Base-by-base conservation (phyloP, 352 stramenopile species). In the Aphanomyces stellatus region DNA sequence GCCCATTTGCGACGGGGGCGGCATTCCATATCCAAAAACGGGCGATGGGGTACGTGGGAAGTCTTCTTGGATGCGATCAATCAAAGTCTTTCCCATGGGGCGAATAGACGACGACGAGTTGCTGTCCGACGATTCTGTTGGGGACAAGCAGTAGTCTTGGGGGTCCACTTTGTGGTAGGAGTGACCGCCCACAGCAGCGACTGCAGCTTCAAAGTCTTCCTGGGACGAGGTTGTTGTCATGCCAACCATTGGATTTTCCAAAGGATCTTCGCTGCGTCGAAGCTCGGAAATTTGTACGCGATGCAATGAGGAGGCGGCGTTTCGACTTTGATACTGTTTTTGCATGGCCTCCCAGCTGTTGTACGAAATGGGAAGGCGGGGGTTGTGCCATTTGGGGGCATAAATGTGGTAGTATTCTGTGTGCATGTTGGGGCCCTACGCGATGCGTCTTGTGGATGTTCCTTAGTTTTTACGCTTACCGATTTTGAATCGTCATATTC, bases 21-120 rank as follows among this genome's bases (percentile, higher is more conserved):
- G n/a, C 22, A 63, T 48, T 13, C 55, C 28, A 22, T 76, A 64
- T 19, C 35, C 80, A 43, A 85, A 91, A 28, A 86, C 78, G 0
- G 75, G 81, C 1, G 80, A 88, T 55, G 85, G 85, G 0, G 79
- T 90, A 25, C 82, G 73, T 15, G 84, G 79, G 30, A 93, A 91
- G 51, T 91, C 84, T 65, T 90, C 82, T 76, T 93, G 80, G 25
- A 92, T 88, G 40, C 81, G 81, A 55, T 88, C 82, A 35, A 91
- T 79, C 28, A 90, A 71, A 0, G 82, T 57, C 28, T 66, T 71
- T 27, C 37, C 66, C 4, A 68, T n/a, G 13, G 62, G 53, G 7
- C 48, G 60, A 37, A 46, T 17, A 19, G 43, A 56, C 7, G 35
- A 30, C 4, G 34, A 40, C 4, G 42, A 55, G 24, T 30, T 49